phyloP scores from a whole-genome alignment of 202 grass and related monocot species.

The Thinopyrum obtusiflorum region DNA sequence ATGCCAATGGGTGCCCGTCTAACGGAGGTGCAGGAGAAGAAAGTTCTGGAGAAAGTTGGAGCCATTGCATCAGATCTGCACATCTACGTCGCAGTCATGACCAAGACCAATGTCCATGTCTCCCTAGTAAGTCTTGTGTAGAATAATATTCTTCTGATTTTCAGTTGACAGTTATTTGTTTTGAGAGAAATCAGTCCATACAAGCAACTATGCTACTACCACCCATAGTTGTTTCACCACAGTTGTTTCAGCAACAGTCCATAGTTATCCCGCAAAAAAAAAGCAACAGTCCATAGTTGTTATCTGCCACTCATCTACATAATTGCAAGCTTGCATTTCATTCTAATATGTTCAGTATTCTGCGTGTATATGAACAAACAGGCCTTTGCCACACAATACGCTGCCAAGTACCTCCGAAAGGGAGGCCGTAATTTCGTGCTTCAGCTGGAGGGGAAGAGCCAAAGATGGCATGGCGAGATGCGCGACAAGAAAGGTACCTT shows the following conservation, averaged over 20 bases:
- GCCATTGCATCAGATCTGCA: background rate
- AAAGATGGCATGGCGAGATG: background rate
- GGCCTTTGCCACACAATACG: background rate
- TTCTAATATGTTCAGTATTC: too few species aligned
- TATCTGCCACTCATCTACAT: background rate
- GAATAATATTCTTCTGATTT: background rate
- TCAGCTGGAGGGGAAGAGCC: background rate
- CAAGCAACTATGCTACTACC: too few species aligned
- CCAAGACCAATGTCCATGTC: background rate
- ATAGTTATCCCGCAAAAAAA: too few species aligned
- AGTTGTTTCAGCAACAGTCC: too few species aligned
- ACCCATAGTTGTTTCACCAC: too few species aligned
- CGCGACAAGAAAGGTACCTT: background rate
- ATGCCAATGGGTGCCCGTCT: background rate
- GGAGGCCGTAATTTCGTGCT: background rate
- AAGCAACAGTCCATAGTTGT: background rate
- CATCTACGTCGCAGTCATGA: conserved; percentile 2
- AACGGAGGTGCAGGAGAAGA: background rate
- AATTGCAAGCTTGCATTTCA: background rate
- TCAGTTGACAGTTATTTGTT: background rate
- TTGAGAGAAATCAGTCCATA: background rate
- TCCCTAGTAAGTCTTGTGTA: background rate
- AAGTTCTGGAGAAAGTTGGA: conserved; percentile 14
- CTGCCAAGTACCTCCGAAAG: background rate
- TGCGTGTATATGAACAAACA: background rate